phyloP scores from a whole-genome alignment of 1,284 basidiomycete species.

The Peniophora sp. region DNA sequence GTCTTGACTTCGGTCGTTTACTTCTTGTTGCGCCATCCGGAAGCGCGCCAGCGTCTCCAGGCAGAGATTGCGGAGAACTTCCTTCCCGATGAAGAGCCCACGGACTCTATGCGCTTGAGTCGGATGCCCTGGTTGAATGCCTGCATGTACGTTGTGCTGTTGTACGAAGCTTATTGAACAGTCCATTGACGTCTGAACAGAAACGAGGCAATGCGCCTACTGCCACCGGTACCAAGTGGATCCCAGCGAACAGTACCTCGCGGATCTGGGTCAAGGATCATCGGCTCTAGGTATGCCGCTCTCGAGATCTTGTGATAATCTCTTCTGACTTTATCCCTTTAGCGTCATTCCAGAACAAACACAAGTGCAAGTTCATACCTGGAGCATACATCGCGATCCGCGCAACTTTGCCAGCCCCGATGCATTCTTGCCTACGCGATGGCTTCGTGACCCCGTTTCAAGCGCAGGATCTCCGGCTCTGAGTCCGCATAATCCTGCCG shows the following conservation, averaged over 20 bases:
- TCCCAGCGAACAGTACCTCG: constrained; percentile 12
- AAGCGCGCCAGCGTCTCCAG: constrained; percentile 23
- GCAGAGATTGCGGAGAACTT: constrained; percentile 25
- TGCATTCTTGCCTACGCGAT: constrained; percentile 6
- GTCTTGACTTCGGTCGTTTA: constrained; percentile 26
- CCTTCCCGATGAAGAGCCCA: constrained; percentile 18
- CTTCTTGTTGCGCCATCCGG: constrained; percentile 25
- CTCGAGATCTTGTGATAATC: not conserved
- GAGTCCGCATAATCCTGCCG: constrained; percentile 3
- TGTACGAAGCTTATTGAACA: not conserved
- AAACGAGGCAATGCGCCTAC: constrained; percentile 26
- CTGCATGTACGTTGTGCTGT: constrained; percentile 23
- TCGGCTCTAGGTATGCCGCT: constrained; percentile 13
- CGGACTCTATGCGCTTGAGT: constrained; percentile 19
- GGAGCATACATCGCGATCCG: constrained; percentile 9
- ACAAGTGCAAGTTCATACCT: constrained; percentile 6
- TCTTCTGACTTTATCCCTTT: not conserved
- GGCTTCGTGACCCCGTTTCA: not conserved
- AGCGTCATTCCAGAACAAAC: constrained; percentile 9
- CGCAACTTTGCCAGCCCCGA: constrained; percentile 8
- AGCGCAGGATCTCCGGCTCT: not conserved
- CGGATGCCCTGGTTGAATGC: constrained; percentile 28
- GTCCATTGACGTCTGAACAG: constrained; percentile 14
- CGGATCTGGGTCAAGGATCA: constrained; percentile 12
- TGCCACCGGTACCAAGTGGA: constrained; percentile 18